Conservation (phyloP, 2,329 filamentous ascomycete species). For the Beauveria sp. region DNA sequence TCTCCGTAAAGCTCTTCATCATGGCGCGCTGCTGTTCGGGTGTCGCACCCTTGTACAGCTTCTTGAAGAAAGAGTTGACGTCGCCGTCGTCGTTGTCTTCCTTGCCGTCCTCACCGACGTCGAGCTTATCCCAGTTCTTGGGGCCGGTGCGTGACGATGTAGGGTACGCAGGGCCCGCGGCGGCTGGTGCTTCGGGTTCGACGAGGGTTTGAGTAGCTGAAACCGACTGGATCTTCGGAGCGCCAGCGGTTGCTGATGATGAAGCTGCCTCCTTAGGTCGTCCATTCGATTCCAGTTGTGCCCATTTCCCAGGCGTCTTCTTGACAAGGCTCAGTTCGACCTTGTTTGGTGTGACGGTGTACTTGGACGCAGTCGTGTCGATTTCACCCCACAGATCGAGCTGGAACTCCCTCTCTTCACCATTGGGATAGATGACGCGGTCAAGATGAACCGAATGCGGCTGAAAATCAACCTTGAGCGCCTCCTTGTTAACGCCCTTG, state of each 20-base stretch:
- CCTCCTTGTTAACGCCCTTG: conserved; percentile 33
- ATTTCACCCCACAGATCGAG: conserved; percentile 60
- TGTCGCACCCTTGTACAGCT: conserved; percentile 68
- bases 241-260: not conserved
- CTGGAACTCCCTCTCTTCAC: conserved; percentile 55
- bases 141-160: conserved; percentile 76
- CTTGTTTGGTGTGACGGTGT: conserved; percentile 65
- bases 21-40: conserved; percentile 83
- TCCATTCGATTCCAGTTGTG: conserved; percentile 20
- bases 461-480: conserved; percentile 30
- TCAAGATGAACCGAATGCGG: conserved; percentile 21
- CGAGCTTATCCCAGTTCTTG: conserved; percentile 88
- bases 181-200: not conserved
- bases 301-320: conserved; percentile 61
- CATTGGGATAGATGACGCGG: conserved; percentile 28
- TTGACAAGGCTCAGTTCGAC: conserved; percentile 72
- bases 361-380: conserved; percentile 51
- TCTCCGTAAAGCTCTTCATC: conserved; percentile 96
- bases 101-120: conserved; percentile 32
- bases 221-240: conserved; percentile 1
- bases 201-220: not conserved
- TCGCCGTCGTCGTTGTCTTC: conserved; percentile 53
- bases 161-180: conserved; percentile 57
- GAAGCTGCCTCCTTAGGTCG: conserved; percentile 10
- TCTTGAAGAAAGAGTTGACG: conserved; percentile 82